These are phyloP conservation scores for Boletus reticuloceps DNA, from an alignment of 768 basidiomycete genomes.

Conservation along the genomic window DNA sequence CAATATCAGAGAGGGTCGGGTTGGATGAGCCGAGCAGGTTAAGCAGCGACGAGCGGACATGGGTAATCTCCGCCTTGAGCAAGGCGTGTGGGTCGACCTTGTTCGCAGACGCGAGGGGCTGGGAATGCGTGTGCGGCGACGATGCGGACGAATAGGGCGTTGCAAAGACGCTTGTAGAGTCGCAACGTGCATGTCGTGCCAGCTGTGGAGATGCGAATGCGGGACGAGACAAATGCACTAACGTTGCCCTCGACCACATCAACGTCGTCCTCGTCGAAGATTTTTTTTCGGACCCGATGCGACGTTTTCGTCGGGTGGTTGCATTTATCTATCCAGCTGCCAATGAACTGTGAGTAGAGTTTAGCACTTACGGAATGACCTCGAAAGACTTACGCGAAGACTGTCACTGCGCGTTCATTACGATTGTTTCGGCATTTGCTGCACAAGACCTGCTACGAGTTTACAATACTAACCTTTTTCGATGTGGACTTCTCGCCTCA, in stretches of 20 bases:
- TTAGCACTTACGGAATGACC: too few species aligned
- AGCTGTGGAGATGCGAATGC: background rate
- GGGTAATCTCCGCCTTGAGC: constrained; percentile 69
- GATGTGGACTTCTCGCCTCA: too few species aligned
- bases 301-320: too few species aligned
- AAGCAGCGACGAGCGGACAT: constrained; percentile 69
- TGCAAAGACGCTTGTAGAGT: constrained; percentile 43
- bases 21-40: constrained; percentile 84
- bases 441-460: too few species aligned
- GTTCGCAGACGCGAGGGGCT: constrained; percentile 16
- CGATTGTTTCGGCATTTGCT: too few species aligned
- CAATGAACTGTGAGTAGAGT: too few species aligned
- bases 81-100: constrained; percentile 63
- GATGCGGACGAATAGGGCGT: constrained; percentile 4
- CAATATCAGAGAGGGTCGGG: constrained; percentile 81
- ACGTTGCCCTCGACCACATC: constrained; percentile 13
- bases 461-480: too few species aligned
- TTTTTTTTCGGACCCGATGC: too few species aligned
- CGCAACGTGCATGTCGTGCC: constrained; percentile 31
- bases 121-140: constrained; percentile 8
- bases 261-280: constrained; percentile 13
- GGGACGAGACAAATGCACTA: constrained; percentile 14
- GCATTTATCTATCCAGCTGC: too few species aligned
- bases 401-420: too few species aligned
- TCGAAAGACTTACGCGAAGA: too few species aligned